A percentile compares a stretch with the other conserved stretches of the same genome.
These are phyloP conservation scores for Fusarium sp. DNA, from an alignment of 2,329 filamentous ascomycete genomes.

Conservation along the genomic window DNA sequence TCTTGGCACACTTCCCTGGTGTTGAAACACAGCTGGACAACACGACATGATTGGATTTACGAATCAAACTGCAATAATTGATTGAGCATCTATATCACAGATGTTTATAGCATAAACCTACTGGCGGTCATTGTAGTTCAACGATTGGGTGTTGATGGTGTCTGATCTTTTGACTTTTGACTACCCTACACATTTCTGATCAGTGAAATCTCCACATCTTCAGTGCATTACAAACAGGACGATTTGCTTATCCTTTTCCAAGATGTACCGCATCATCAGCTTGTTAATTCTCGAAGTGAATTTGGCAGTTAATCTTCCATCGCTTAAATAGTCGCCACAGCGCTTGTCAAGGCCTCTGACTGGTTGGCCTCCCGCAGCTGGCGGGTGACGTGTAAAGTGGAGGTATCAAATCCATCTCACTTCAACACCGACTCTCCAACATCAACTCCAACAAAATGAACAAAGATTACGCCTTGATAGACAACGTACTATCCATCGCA, in stretches of 20 bases:
- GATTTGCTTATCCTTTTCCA: neutral
- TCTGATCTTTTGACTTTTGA: neutral
- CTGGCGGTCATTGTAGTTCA: neutral
- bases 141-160: neutral
- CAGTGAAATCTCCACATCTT: neutral
- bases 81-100: accelerated
- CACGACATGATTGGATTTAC: neutral
- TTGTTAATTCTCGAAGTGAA: too few relatives aligned
- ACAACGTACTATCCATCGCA: conserved; percentile 29
- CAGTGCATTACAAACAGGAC: neutral
- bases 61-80: neutral
- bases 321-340: neutral
- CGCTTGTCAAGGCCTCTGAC: neutral
- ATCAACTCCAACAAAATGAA: neutral
- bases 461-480: conserved; percentile 35
- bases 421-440: neutral
- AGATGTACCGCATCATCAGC: too few relatives aligned
- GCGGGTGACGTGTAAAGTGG: conserved; percentile 2
- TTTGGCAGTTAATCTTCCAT: neutral
- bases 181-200: accelerated
- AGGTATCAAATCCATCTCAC: neutral
- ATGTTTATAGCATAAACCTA: neutral
- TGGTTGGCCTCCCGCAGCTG: neutral
- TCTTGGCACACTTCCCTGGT: neutral
- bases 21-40: neutral